Percentiles rank a stretch among this genome's conserved stretches.
phyloP scores from a whole-genome alignment of 2,329 filamentous ascomycete species.

The Falciphora oryzae region DNA sequence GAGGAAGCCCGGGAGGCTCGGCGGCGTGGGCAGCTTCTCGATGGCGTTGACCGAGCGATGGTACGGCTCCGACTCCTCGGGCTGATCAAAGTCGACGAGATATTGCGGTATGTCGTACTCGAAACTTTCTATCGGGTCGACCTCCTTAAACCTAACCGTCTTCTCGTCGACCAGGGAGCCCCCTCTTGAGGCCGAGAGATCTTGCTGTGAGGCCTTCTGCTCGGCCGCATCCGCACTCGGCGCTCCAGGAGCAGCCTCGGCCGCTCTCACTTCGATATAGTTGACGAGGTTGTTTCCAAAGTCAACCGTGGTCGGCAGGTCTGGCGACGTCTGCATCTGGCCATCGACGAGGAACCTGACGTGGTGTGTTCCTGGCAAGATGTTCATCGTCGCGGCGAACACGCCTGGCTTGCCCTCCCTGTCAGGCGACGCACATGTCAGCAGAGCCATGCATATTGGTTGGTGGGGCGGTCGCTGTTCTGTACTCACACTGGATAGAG shows the following conservation, averaged over 20 bases:
- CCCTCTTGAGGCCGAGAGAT: constrained; percentile 23
- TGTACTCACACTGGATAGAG: constrained; percentile 74
- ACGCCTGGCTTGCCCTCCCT: constrained; percentile 54
- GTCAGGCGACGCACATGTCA: constrained; percentile 3
- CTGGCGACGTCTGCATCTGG: constrained; percentile 82
- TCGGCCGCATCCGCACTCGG: constrained; percentile 20
- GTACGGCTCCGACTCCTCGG: constrained; percentile 71
- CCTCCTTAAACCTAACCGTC: constrained; percentile 47
- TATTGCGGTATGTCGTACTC: constrained; percentile 74
- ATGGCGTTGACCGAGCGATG: constrained; percentile 69
- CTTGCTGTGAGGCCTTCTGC: constrained; percentile 22
- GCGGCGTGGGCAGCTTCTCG: constrained; percentile 75
- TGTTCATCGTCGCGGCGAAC: constrained; percentile 71
- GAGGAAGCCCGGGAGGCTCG: constrained; percentile 81
- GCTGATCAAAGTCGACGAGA: constrained; percentile 77
- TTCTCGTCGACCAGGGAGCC: constrained; percentile 31
- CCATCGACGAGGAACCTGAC: constrained; percentile 94
- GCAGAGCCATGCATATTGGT: constrained; percentile 2
- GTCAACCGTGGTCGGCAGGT: constrained; percentile 90
- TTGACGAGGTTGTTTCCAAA: constrained; percentile 98
- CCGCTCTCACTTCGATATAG: constrained; percentile 84
- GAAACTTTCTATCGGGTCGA: constrained; percentile 55
- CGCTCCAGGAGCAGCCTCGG: constrained; percentile 50
- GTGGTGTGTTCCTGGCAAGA: constrained; percentile 92
- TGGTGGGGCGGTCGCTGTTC: background rate